phyloP scores from a whole-genome alignment of 306 rosid genomes.

The Casuarina cunninghamiana region DNA sequence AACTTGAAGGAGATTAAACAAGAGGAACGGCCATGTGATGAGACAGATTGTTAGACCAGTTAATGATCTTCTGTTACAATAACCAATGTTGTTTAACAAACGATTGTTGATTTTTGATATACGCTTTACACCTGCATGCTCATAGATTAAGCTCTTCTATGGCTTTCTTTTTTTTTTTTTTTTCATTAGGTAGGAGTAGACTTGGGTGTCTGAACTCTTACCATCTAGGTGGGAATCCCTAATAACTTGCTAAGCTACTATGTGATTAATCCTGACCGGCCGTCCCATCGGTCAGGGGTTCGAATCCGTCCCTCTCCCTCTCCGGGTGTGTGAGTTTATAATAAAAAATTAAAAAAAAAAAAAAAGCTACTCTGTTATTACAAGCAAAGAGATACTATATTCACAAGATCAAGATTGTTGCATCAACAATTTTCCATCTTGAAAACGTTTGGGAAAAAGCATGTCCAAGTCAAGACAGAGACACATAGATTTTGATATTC shows the following conservation, averaged over 20 bases:
- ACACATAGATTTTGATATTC: conserved; percentile 3
- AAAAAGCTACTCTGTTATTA: background rate
- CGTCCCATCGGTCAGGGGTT: too few relatives aligned
- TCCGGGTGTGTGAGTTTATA: too few relatives aligned
- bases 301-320: too few relatives aligned
- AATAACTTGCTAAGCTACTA: too few relatives aligned
- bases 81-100: too few relatives aligned
- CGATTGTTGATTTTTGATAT: too few relatives aligned
- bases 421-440: conserved; percentile 14
- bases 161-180: background rate
- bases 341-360: too few relatives aligned
- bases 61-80: background rate
- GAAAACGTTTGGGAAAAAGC: conserved; percentile 19
- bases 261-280: too few relatives aligned
- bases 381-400: background rate
- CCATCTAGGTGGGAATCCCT: too few relatives aligned
- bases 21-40: background rate
- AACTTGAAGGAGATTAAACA: background rate
- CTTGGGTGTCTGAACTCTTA: too few relatives aligned
- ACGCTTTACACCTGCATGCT: background rate
- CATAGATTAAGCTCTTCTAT: background rate
- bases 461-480: conserved; percentile 29
- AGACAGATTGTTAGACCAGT: background rate
- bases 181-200: too few relatives aligned
- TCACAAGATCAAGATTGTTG: conserved; percentile 1